These are phyloP conservation scores for Trifolium dubium DNA, from an alignment of 306 rosid genomes.

Conservation along the genomic window DNA sequence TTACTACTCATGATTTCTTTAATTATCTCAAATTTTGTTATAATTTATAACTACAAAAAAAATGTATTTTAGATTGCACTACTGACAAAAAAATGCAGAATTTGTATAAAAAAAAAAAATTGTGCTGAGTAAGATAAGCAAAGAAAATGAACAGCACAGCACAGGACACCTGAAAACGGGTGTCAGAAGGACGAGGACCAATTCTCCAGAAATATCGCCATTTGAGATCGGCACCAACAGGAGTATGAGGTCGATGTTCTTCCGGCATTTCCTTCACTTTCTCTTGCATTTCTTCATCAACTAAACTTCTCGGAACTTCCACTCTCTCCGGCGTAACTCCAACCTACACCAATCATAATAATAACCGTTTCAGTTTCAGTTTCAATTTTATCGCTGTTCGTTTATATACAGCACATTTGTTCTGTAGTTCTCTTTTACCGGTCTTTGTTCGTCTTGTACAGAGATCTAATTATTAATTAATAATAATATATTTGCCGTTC, in stretches of 20 bases:
- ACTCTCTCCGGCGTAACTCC: slow-evolving; percentile 95
- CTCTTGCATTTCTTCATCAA: slow-evolving; percentile 86
- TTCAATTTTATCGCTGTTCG: background rate
- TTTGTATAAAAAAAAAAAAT: background rate
- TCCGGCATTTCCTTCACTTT: slow-evolving; percentile 73
- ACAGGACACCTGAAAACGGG: slow-evolving; percentile 77
- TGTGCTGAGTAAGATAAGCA: background rate
- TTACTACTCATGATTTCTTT: no score
- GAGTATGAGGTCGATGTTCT: slow-evolving; percentile 65
- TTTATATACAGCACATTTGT: no score
- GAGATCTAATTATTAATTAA: no score
- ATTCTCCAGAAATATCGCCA: slow-evolving; percentile 98
- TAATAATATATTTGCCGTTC: no score
- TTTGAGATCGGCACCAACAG: slow-evolving; percentile 83
- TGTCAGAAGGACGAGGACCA: slow-evolving; percentile 80
- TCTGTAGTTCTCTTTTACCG: no score
- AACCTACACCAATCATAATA: slow-evolving; percentile 1
- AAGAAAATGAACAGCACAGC: background rate
- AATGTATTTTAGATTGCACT: no score
- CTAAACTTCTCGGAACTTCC: slow-evolving; percentile 90
- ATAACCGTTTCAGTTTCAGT: background rate
- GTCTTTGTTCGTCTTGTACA: no score
- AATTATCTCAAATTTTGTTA: no score
- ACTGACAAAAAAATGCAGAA: no score
- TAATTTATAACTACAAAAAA: no score